A percentile compares a stretch with the other conserved stretches of the same genome.
Conservation (phyloP, 2,329 filamentous ascomycete species). For the Talaromyces amestolkiae region DNA sequence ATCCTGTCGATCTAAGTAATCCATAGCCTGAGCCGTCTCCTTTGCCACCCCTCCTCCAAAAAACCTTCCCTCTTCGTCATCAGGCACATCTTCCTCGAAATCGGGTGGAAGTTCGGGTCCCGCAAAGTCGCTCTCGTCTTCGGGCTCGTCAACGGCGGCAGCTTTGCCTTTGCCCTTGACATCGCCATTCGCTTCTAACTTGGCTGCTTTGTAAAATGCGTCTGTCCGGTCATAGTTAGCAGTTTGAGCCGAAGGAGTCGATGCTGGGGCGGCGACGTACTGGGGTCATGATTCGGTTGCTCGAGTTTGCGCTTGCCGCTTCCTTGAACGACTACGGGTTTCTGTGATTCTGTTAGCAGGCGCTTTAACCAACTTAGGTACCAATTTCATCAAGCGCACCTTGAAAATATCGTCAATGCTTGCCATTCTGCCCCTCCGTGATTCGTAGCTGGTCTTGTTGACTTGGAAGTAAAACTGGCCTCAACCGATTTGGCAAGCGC, state of each 20-base stretch:
- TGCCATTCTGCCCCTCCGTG: conserved; percentile 46
- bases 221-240: conserved; percentile 33
- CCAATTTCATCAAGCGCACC: conserved; percentile 26
- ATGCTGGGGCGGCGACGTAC: conserved; percentile 29
- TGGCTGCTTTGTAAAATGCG: conserved; percentile 60
- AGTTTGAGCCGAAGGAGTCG: conserved; percentile 1
- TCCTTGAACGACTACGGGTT: conserved; percentile 45
- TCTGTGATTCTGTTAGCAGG: conserved; percentile 32
- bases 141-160: conserved; percentile 46
- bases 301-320: conserved; percentile 60
- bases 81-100: conserved; percentile 58
- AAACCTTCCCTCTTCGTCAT: conserved; percentile 92
- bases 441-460: background rate
- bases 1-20: conserved; percentile 76
- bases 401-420: conserved; percentile 64
- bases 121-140: conserved; percentile 48
- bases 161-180: conserved; percentile 48
- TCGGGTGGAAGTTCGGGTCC: conserved; percentile 58
- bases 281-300: conserved; percentile 49
- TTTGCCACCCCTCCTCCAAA: conserved; percentile 87
- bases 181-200: conserved; percentile 52
- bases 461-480: background rate
- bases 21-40: conserved; percentile 76
- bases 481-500: background rate
- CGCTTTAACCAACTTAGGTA: background rate